Evolutionary conservation across 768 basidiomycete genomes (phyloP), one percentile per base, ranked within the genome.

Genomic region (Lactarius sanguifluus): DNA sequence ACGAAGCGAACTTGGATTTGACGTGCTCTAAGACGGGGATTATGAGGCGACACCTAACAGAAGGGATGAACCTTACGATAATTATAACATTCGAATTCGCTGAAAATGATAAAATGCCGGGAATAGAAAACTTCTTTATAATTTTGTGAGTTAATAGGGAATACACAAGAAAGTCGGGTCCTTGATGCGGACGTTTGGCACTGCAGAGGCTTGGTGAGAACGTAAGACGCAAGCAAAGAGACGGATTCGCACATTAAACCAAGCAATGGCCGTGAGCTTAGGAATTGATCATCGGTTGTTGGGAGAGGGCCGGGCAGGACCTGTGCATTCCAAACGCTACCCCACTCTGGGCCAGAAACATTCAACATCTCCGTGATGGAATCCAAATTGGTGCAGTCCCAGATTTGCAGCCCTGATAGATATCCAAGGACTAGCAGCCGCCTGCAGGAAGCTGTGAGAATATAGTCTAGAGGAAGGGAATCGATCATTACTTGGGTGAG

Each of bases 331-430:
- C 74, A 71, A 59, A 77, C 67, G 45, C 70, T 67, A 9, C 77
- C 77, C 79, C 76, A 81, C 13, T 73, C 71, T 34, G 75, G 47
- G 62, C 72, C 77, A 10, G 77, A 70, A 40, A 89, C 64, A 65
- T 88, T 85, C 64, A 90, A 73, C 3, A 88, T 67, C 70, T 89
- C 87, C 2, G 75, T 73, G 7, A 86, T 79, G 1, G 80, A 70
- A 62, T 76, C 82, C 10, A 89, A 73, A 66, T 83, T 79, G 15
- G 82, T 79, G 70, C 83, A 84, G 69, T 88, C 86, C 86, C 87
- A 89, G 23, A 87, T 77, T 71, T 87, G 83, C 47, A 89, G 71
- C 6, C 84, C 82, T 16, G 77, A 75, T 38, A 72, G 66, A 72
- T 88, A 88, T 5, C 81, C 86, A 18, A 88, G 76, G 59, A 88